Percentiles rank a stretch among this genome's conserved stretches.
Evolutionary conservation across 1,139 yeast genomes (phyloP).

Genomic region (Pichia norvegensis): DNA sequence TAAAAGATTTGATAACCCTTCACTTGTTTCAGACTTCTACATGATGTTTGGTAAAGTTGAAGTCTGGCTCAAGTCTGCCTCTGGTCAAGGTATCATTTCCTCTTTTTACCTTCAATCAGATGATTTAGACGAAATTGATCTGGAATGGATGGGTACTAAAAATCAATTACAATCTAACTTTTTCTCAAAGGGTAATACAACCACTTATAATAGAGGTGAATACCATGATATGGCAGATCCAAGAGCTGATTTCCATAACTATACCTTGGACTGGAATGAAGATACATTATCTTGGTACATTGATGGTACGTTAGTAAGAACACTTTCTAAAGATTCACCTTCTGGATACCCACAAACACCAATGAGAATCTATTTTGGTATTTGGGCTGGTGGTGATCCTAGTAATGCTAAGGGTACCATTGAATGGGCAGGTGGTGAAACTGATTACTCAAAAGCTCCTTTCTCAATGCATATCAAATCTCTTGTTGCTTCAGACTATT

Average conservation of each 20-base stretch:
- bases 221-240: conserved; percentile 54
- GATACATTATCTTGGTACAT: conserved; percentile 43
- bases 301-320: conserved; percentile 38
- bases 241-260: conserved; percentile 58
- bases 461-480: conserved; percentile 57
- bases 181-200: conserved; percentile 71
- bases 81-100: conserved; percentile 71
- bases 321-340: conserved; percentile 31
- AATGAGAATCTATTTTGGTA: conserved; percentile 39
- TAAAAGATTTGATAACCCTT: conserved; percentile 65
- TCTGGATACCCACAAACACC: conserved; percentile 47
- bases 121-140: conserved; percentile 78
- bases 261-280: conserved; percentile 76
- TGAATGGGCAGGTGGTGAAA: conserved; percentile 51
- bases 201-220: conserved; percentile 69
- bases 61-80: conserved; percentile 61
- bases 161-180: conserved; percentile 71
- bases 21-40: conserved; percentile 66
- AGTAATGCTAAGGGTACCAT: conserved; percentile 43
- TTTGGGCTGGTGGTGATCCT: conserved; percentile 56
- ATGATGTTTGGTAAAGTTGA: conserved; percentile 83
- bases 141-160: conserved; percentile 77
- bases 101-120: conserved; percentile 78
- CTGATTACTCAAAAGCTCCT: conserved; percentile 44
- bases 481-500: conserved; percentile 65